phyloP scores from a whole-genome alignment of 2,329 filamentous ascomycete genomes.

The Alternaria sp. region DNA sequence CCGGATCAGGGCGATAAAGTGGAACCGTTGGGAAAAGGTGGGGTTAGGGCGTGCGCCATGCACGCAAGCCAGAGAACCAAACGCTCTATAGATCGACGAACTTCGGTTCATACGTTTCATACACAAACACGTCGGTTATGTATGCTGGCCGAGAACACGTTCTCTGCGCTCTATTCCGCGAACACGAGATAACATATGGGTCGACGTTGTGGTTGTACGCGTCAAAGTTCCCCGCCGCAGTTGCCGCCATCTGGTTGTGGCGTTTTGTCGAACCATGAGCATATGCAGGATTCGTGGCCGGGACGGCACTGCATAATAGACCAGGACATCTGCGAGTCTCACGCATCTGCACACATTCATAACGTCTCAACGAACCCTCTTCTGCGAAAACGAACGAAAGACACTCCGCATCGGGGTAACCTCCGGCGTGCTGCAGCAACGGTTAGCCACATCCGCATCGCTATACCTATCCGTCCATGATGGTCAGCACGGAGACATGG shows the following conservation, averaged over 20 bases:
- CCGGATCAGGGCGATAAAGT: constrained; percentile 23
- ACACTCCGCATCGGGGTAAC: not conserved
- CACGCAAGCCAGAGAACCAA: constrained; percentile 18
- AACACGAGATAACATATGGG: constrained; percentile 3
- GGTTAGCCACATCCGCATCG: constrained; percentile 6
- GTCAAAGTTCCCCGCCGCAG: not conserved
- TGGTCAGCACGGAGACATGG: not conserved
- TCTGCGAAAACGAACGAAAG: not conserved
- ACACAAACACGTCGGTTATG: constrained; percentile 9
- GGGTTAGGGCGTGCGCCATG: constrained; percentile 29
- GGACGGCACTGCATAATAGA: constrained; percentile 13
- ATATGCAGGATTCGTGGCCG: constrained; percentile 3
- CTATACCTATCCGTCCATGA: not conserved
- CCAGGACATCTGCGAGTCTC: constrained; percentile 9
- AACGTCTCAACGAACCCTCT: not conserved
- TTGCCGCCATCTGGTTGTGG: constrained; percentile 12
- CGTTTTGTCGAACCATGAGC: constrained; percentile 1
- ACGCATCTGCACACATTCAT: constrained; percentile 1
- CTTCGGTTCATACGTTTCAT: constrained; percentile 31
- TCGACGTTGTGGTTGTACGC: not conserved
- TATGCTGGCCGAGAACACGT: constrained; percentile 10
- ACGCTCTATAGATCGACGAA: constrained; percentile 38
- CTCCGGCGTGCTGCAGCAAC: constrained; percentile 7
- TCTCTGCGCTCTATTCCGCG: constrained; percentile 13
- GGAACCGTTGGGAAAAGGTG: constrained; percentile 33